Conservation (phyloP, 176 grass and related monocot genomes). For the Raddia distichophylla region DNA sequence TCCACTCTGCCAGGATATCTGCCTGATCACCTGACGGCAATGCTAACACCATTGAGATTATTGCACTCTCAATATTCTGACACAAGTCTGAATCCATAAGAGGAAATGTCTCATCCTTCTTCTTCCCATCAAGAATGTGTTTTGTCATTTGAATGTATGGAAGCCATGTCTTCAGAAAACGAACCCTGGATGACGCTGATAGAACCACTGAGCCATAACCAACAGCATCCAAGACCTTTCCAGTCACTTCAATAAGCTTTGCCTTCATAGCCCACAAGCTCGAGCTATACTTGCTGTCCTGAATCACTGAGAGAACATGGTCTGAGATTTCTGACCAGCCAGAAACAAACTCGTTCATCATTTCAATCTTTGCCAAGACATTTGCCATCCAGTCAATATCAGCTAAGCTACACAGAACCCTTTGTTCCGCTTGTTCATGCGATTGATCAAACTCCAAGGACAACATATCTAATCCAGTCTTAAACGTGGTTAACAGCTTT, state of each 20-base stretch:
- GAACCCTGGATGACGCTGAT: conserved; percentile 57
- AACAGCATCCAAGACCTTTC: conserved; percentile 78
- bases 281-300: conserved; percentile 58
- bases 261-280: conserved; percentile 64
- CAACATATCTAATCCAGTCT: conserved; percentile 55
- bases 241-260: conserved; percentile 84
- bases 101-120: conserved; percentile 40
- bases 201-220: conserved; percentile 84
- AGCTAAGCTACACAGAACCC: conserved; percentile 59
- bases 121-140: conserved; percentile 63
- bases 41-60: conserved; percentile 73
- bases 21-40: conserved; percentile 85
- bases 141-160: conserved; percentile 78
- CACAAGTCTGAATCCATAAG: conserved; percentile 68
- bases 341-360: conserved; percentile 82
- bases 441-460: conserved; percentile 53
- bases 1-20: conserved; percentile 82
- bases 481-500: conserved; percentile 58
- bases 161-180: conserved; percentile 80
- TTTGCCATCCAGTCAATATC: conserved; percentile 81
- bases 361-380: conserved; percentile 72
- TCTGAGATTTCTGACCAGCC: conserved; percentile 68
- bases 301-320: conserved; percentile 56
- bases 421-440: conserved; percentile 66
- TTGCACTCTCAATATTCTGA: conserved; percentile 86